Percentiles rank a stretch among this genome's conserved stretches.
Conservation (phyloP, 768 basidiomycete species). For the Amanita rimosa region DNA sequence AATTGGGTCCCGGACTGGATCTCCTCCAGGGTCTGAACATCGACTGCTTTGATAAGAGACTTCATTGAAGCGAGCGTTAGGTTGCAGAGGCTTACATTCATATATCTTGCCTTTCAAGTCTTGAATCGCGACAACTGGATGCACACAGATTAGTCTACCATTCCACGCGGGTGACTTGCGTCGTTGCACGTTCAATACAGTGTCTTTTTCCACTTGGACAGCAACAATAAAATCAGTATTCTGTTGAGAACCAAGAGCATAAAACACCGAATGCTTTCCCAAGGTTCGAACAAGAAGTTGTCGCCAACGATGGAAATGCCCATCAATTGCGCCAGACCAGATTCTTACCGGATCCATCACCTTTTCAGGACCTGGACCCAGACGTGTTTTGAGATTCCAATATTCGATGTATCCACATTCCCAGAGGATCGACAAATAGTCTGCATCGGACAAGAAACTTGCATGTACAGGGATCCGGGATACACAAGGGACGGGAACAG, state of each 20-base stretch:
- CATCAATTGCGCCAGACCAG: constrained; percentile 22
- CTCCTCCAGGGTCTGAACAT: constrained; percentile 6
- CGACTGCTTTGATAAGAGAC: constrained; percentile 9
- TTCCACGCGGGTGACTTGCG: constrained; percentile 25
- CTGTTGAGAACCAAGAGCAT: constrained; percentile 30
- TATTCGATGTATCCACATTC: constrained; percentile 56
- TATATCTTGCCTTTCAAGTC: constrained; percentile 35
- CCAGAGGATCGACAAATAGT: constrained; percentile 59
- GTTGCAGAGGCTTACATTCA: constrained; percentile 22
- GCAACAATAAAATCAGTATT: constrained; percentile 22
- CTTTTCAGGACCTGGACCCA: constrained; percentile 44
- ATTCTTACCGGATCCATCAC: constrained; percentile 41
- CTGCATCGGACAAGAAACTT: constrained; percentile 44
- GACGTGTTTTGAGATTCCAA: constrained; percentile 57
- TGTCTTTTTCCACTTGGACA: constrained; percentile 15
- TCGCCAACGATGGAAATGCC: constrained; percentile 16
- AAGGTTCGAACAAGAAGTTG: constrained; percentile 18
- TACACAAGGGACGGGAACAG: constrained; percentile 7
- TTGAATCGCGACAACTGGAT: constrained; percentile 25
- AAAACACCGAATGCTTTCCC: constrained; percentile 9
- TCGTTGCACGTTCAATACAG: constrained; percentile 3
- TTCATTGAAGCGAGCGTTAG: neutral
- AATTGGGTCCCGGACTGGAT: constrained; percentile 25
- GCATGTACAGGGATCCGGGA: constrained; percentile 52
- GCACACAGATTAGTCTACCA: constrained; percentile 33